Conservation (phyloP, 1,139 yeast genomes). For the Kurtzmaniella quercitrusa region DNA sequence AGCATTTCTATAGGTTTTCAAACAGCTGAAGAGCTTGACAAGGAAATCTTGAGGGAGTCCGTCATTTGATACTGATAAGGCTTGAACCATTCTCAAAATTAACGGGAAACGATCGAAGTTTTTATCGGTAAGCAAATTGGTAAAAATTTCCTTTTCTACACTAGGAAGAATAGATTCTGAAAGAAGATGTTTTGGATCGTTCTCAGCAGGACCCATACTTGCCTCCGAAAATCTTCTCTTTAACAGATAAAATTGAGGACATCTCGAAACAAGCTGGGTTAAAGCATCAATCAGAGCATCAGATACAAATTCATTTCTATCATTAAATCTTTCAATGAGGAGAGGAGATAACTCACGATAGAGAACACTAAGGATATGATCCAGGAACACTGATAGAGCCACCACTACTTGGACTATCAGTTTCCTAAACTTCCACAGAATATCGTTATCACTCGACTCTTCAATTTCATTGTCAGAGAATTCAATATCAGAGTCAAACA, state of each 20-base stretch:
- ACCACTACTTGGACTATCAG: constrained; percentile 41
- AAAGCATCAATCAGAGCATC: constrained; percentile 32
- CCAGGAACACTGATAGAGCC: constrained; percentile 9
- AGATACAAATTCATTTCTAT: constrained; percentile 38
- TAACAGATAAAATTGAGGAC: constrained; percentile 3
- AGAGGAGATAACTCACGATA: constrained; percentile 17
- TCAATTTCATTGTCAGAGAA: constrained; percentile 40
- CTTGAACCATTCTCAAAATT: constrained; percentile 26
- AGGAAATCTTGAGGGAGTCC: constrained; percentile 15
- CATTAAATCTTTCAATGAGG: constrained; percentile 25
- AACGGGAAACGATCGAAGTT: constrained; percentile 21
- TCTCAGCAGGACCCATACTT: constrained; percentile 13
- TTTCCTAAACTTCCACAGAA: constrained; percentile 68
- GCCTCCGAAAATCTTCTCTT: constrained; percentile 13
- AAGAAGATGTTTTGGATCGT: constrained; percentile 11
- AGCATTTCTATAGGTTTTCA: constrained; percentile 7
- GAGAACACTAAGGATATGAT: constrained; percentile 6
- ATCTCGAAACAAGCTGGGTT: constrained; percentile 11
- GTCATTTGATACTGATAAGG: constrained; percentile 17
- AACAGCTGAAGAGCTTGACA: constrained; percentile 14
- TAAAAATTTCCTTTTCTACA: constrained; percentile 16
- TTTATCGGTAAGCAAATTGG: constrained; percentile 16
- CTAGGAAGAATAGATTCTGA: constrained; percentile 12
- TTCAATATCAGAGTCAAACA: constrained; percentile 31
- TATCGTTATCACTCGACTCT: constrained; percentile 40